phyloP scores from a whole-genome alignment of 78 protist species.

The Speleostelium caveatum region DNA sequence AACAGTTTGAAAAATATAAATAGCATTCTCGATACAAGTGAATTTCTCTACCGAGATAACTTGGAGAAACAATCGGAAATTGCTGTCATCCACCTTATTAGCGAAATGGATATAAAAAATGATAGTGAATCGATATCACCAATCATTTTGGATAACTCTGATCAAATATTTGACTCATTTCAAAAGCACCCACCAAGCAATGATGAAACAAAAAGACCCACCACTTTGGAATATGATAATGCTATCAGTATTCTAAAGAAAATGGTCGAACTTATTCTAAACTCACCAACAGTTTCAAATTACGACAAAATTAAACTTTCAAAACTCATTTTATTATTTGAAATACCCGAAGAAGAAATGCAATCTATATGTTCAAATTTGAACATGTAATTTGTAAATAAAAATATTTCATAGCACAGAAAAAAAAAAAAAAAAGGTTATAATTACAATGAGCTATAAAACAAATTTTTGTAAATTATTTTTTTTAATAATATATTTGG shows the following conservation, averaged over 20 bases:
- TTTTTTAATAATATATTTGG: too few species aligned
- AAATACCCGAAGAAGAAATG: neutral
- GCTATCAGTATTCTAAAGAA: neutral
- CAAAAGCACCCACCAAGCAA: neutral
- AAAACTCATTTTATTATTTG: neutral
- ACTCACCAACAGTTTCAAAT: conserved; percentile 4
- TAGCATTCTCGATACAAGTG: conserved; percentile 27
- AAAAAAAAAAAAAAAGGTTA: too few species aligned
- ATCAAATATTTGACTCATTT: conserved; percentile 2
- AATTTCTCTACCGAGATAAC: conserved; percentile 61
- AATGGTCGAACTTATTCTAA: neutral
- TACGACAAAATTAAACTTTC: neutral
- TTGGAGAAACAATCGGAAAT: conserved; percentile 70
- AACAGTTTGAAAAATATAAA: conserved; percentile 35
- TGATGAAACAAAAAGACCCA: neutral
- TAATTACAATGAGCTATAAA: too few species aligned
- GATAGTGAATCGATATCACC: neutral
- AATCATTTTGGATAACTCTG: neutral
- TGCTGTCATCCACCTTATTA: conserved; percentile 46
- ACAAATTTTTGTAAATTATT: too few species aligned
- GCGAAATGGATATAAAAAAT: conserved; percentile 34
- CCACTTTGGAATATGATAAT: neutral
- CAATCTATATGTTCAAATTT: neutral
- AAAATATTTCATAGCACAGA: neutral
- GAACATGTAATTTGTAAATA: neutral